Percentiles rank a stretch among this genome's conserved stretches.
Evolutionary conservation across 352 stramenopile genomes (phyloP).

Genomic region (Pythium folliculosum): DNA sequence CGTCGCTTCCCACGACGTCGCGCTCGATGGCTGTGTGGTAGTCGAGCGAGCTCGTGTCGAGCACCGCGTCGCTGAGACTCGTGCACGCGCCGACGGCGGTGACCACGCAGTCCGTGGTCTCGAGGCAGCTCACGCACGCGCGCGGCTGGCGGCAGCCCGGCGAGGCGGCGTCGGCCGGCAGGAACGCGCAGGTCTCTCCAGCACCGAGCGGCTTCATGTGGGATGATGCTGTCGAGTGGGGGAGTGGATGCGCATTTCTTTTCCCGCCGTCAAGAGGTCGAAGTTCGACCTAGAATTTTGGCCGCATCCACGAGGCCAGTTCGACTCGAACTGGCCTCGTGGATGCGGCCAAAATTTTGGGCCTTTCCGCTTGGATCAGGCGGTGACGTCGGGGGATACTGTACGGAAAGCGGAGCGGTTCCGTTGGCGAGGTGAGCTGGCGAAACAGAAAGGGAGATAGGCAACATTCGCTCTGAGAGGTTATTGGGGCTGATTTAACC

Average conservation of each 20-base stretch:
- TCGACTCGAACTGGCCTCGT: too few species aligned
- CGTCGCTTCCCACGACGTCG: neutral
- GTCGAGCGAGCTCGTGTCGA: neutral
- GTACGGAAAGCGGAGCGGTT: too few species aligned
- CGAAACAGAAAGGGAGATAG: too few species aligned
- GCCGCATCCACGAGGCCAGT: too few species aligned
- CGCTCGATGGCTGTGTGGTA: neutral
- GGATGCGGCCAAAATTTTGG: too few species aligned
- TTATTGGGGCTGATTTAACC: too few species aligned
- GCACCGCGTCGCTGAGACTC: neutral
- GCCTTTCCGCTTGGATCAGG: too few species aligned
- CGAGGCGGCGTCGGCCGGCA: neutral
- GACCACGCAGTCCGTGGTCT: constrained; percentile 16
- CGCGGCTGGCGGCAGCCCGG: constrained; percentile 13
- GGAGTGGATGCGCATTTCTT: neutral
- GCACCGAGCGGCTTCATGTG: neutral
- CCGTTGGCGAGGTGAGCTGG: too few species aligned
- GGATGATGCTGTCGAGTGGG: neutral
- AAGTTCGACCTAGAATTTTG: too few species aligned
- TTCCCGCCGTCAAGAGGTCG: too few species aligned
- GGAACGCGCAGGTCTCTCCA: constrained; percentile 15
- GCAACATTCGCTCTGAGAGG: too few species aligned
- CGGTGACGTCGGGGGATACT: too few species aligned
- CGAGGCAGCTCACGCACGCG: constrained; percentile 19
- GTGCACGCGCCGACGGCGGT: constrained; percentile 7